Evolutionary conservation across 2,329 filamentous ascomycete genomes (phyloP).

Genomic region (Epichloe sp.): DNA sequence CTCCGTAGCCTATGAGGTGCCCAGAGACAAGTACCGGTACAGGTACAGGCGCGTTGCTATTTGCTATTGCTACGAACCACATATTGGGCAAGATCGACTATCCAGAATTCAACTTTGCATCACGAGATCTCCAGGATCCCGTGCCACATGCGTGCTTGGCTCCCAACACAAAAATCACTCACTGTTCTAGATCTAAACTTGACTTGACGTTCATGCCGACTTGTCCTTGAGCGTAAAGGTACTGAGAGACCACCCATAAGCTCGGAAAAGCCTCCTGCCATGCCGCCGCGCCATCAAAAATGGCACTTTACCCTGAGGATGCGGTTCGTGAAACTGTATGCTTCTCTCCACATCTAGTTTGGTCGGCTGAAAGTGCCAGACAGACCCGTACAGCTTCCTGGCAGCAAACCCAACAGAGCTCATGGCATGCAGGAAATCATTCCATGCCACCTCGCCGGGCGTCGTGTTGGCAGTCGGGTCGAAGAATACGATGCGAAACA

Average conservation of each 20-base stretch:
- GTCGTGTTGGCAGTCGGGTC: conserved; percentile 19
- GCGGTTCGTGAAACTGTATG: conserved; percentile 50
- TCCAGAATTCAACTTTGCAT: no score
- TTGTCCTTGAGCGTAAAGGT: conserved; percentile 26
- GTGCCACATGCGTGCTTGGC: no score
- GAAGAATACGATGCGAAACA: conserved; percentile 30
- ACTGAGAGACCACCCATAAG: conserved; percentile 35
- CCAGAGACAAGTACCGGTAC: no score
- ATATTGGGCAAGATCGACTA: no score
- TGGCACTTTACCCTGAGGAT: conserved; percentile 38
- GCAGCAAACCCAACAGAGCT: conserved; percentile 32
- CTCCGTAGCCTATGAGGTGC: no score
- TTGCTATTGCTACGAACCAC: no score
- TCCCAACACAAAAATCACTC: no score
- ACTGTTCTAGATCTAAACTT: no score
- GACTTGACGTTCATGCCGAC: background rate
- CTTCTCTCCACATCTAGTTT: conserved; percentile 27
- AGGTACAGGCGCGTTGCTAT: no score
- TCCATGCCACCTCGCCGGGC: conserved; percentile 37
- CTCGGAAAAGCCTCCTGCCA: conserved; percentile 34
- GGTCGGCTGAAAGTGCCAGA: conserved; percentile 43
- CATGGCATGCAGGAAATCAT: conserved; percentile 42
- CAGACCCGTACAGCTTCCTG: conserved; percentile 46
- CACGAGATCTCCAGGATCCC: no score
- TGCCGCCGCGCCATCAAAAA: conserved; percentile 30